Percentiles rank a stretch among this genome's conserved stretches.
Conservation (phyloP, 1,139 yeast species). For the Yamadazyma diospyri region DNA sequence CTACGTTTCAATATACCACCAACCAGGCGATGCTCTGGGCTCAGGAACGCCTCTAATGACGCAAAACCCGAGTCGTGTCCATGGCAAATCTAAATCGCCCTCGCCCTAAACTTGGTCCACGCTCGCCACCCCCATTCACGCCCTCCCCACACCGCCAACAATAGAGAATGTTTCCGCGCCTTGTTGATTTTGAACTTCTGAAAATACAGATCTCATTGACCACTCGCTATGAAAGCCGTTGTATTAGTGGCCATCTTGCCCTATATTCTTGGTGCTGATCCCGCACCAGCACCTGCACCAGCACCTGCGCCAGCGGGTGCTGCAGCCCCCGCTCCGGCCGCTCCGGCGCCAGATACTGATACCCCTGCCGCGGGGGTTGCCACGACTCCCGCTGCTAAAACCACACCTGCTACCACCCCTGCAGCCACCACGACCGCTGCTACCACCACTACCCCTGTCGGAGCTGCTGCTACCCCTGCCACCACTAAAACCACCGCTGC, state of each 20-base stretch:
- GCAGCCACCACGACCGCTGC: slow-evolving; percentile 1
- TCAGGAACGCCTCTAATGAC: no score
- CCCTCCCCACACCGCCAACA: not conserved
- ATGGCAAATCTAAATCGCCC: no score
- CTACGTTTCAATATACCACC: no score
- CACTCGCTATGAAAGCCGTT: slow-evolving; percentile 7
- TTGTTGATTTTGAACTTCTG: slow-evolving; percentile 7
- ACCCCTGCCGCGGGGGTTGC: not conserved
- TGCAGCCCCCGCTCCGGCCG: slow-evolving; percentile 3
- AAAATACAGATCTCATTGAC: not conserved
- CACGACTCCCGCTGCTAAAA: slow-evolving; percentile 1
- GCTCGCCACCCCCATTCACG: not conserved
- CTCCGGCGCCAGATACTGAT: slow-evolving; percentile 2
- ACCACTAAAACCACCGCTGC: slow-evolving; percentile 7
- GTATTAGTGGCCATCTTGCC: slow-evolving; percentile 3
- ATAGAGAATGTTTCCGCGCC: no score
- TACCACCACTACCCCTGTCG: not conserved
- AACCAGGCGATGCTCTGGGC: no score
- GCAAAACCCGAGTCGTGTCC: no score
- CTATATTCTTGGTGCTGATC: slow-evolving; percentile 1
- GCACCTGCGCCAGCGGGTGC: slow-evolving; percentile 3
- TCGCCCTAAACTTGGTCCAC: not conserved
- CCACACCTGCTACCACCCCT: slow-evolving; percentile 1
- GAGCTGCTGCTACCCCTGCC: slow-evolving; percentile 1
- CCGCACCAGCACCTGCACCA: slow-evolving; percentile 8